Percentiles rank a stretch among this genome's conserved stretches.
These are phyloP conservation scores for Thelonectria discophora DNA, from an alignment of 2,329 filamentous ascomycete genomes.

Conservation along the genomic window DNA sequence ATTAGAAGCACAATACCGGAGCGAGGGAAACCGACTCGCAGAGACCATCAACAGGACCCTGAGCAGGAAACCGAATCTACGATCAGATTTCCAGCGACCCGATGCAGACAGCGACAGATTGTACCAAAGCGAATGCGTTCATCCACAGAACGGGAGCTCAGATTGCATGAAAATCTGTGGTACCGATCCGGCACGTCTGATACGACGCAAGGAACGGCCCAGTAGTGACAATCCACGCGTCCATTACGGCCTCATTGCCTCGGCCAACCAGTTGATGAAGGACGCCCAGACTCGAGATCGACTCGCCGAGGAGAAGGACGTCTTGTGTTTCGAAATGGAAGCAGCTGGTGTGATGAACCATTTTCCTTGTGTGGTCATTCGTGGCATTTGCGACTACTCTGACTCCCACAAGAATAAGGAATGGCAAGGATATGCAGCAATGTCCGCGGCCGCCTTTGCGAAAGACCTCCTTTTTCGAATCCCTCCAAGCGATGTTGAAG, in stretches of 20 bases:
- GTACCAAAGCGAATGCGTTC: neutral
- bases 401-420: constrained; percentile 44
- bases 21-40: neutral
- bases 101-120: neutral
- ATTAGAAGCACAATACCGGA: neutral
- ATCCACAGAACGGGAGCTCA: neutral
- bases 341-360: constrained; percentile 25
- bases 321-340: constrained; percentile 13
- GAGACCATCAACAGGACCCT: neutral
- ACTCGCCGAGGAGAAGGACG: neutral
- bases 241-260: neutral
- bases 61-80: neutral
- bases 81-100: neutral
- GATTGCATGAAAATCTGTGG: neutral
- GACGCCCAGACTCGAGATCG: neutral
- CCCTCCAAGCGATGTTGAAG: neutral
- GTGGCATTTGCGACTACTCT: constrained; percentile 50
- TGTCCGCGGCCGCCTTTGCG: constrained; percentile 40
- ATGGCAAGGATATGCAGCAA: too few relatives aligned
- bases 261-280: neutral
- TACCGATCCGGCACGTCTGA: neutral
- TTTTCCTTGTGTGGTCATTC: constrained; percentile 46
- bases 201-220: neutral
- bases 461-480: constrained; percentile 12
- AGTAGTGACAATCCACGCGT: neutral